A percentile compares a stretch with the other conserved stretches of the same genome.
These are phyloP conservation scores for Solanum hybrid DNA, from an alignment of 305 asterid species.

Conservation along the genomic window DNA sequence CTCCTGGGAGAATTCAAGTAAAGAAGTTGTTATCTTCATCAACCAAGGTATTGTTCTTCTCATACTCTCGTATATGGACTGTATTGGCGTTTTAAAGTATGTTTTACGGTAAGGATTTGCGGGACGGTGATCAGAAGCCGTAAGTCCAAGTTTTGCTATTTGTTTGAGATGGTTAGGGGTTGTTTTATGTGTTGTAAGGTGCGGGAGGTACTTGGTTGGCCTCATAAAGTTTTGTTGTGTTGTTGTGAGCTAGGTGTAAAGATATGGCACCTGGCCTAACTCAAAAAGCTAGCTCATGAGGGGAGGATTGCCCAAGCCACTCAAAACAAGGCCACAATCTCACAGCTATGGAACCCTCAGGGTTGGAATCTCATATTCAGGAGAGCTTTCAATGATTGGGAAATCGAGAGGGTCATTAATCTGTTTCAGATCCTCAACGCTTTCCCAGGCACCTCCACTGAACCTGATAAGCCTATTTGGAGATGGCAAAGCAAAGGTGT, in stretches of 20 bases:
- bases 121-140: not conserved
- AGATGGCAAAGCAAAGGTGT: too few species aligned
- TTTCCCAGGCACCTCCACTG: too few species aligned
- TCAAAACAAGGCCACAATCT: too few species aligned
- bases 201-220: not conserved
- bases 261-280: not conserved
- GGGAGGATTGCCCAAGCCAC: not conserved
- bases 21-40: not conserved
- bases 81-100: not conserved
- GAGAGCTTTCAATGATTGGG: too few species aligned
- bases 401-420: too few species aligned
- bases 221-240: not conserved
- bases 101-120: not conserved
- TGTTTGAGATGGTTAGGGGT: not conserved
- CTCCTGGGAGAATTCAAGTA: not conserved
- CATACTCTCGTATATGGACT: not conserved
- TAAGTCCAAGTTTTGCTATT: not conserved
- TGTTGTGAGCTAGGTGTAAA: not conserved
- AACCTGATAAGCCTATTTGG: too few species aligned
- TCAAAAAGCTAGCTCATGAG: not conserved
- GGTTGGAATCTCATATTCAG: too few species aligned
- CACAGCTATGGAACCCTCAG: too few species aligned
- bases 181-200: not conserved
- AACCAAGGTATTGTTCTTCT: not conserved
- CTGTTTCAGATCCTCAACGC: too few species aligned